phyloP scores from a whole-genome alignment of 495 filamentous ascomycete species.

The Penicillium steckii region DNA sequence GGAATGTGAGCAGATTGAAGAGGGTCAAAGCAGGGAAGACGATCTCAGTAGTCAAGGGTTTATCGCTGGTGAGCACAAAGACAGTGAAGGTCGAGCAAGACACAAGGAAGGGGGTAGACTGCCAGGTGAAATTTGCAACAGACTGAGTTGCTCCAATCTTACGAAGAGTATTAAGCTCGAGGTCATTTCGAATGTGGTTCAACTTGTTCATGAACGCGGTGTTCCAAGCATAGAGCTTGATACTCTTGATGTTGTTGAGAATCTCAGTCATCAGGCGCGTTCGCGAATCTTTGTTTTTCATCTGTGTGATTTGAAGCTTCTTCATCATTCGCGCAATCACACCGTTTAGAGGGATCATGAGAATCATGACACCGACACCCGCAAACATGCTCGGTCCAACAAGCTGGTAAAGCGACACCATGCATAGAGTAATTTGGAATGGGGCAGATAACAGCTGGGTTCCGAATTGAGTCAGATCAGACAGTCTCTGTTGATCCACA shows the following conservation, averaged over 20 bases:
- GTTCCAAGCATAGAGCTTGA: constrained; percentile 98
- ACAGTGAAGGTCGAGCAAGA: constrained; percentile 96
- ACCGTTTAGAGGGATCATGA: constrained; percentile 97
- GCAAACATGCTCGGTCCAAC: constrained; percentile 93
- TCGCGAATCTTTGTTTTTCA: constrained; percentile 98
- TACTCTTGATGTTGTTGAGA: constrained; percentile 98
- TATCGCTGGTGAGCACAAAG: constrained; percentile 79
- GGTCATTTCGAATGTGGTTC: constrained; percentile 90
- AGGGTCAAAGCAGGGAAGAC: constrained; percentile 92
- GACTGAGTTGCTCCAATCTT: constrained; percentile 94
- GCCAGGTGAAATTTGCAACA: constrained; percentile 97
- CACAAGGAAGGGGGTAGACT: constrained; percentile 98
- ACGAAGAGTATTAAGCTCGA: constrained; percentile 90
- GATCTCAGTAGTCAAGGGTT: constrained; percentile 86
- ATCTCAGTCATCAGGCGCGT: constrained; percentile 96
- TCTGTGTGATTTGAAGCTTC: constrained; percentile 88
- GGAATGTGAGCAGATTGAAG: constrained; percentile 94
- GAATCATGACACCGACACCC: constrained; percentile 92
- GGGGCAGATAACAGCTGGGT: constrained; percentile 95
- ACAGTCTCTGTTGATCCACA: constrained; percentile 90
- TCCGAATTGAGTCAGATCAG: constrained; percentile 93
- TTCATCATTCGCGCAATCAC: constrained; percentile 93
- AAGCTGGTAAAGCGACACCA: constrained; percentile 92
- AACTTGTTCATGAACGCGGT: constrained; percentile 96
- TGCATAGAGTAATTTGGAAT: constrained; percentile 93